These are phyloP conservation scores for Moesziomyces sp. DNA, from an alignment of 1,284 basidiomycete genomes.

Conservation along the genomic window DNA sequence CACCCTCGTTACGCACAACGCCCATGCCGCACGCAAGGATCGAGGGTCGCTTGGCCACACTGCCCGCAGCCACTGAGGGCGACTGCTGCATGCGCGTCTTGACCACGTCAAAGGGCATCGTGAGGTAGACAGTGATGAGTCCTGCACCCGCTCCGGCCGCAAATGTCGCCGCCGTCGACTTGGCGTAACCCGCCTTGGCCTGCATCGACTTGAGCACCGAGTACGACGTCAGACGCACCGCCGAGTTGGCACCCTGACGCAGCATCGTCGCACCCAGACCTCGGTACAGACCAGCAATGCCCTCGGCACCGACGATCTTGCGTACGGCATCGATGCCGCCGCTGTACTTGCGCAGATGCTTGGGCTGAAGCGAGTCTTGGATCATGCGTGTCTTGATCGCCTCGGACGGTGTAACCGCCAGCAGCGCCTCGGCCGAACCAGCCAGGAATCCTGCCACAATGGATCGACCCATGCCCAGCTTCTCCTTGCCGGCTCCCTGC, in stretches of 20 bases:
- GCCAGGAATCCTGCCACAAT: slow-evolving; percentile 84
- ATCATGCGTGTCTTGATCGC: slow-evolving; percentile 99
- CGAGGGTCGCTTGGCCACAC: slow-evolving; percentile 74
- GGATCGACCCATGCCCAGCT: slow-evolving; percentile 15
- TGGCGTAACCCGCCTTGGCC: slow-evolving; percentile 33
- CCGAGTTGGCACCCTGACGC: slow-evolving; percentile 95
- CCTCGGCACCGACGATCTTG: slow-evolving; percentile 71
- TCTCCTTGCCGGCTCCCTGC: slow-evolving; percentile 1
- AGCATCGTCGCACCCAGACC: slow-evolving; percentile 86
- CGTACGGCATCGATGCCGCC: slow-evolving; percentile 13
- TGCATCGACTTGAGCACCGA: slow-evolving; percentile 77
- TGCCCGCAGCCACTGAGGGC: slow-evolving; percentile 75
- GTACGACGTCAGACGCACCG: slow-evolving; percentile 92
- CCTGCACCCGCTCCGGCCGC: slow-evolving; percentile 82
- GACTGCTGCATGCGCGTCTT: slow-evolving; percentile 90
- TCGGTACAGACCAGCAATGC: slow-evolving; percentile 80
- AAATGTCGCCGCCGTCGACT: slow-evolving; percentile 77
- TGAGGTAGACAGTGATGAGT: slow-evolving; percentile 83
- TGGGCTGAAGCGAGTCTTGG: slow-evolving; percentile 85
- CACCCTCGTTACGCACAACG: slow-evolving; percentile 82
- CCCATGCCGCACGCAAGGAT: slow-evolving; percentile 82
- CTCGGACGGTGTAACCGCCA: slow-evolving; percentile 95
- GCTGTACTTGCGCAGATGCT: slow-evolving; percentile 75
- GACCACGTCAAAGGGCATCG: slow-evolving; percentile 77
- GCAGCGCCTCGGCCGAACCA: slow-evolving; percentile 88